Conservation (phyloP, 306 rosid species). For the Albizia julibrissin region DNA sequence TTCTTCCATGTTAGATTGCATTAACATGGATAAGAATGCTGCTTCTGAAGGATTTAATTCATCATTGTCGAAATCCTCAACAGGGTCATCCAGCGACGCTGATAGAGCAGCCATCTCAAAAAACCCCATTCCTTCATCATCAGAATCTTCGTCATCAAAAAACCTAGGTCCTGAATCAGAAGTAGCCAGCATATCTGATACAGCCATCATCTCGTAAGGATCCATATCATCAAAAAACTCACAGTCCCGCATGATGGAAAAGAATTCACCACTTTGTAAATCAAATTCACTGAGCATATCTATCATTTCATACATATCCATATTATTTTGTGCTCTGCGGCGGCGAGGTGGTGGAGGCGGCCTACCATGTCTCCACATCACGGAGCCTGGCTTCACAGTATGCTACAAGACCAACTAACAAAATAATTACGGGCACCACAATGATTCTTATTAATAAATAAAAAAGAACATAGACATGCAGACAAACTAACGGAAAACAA, state of each 20-base stretch:
- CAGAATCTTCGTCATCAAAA: constrained; percentile 38
- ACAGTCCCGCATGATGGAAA: not conserved
- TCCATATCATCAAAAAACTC: constrained; percentile 34
- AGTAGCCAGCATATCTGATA: constrained; percentile 29
- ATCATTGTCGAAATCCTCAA: constrained; percentile 34
- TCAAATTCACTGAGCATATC: constrained; percentile 46
- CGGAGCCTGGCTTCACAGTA: constrained; percentile 49
- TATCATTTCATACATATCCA: constrained; percentile 36
- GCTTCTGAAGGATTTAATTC: constrained; percentile 38
- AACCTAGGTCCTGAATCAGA: constrained; percentile 33
- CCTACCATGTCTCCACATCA: constrained; percentile 37
- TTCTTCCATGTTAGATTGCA: constrained; percentile 43
- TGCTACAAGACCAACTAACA: constrained; percentile 42
- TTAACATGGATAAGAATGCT: constrained; percentile 40
- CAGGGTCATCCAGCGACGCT: constrained; percentile 24
- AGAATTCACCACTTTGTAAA: constrained; percentile 35
- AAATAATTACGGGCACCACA: not conserved
- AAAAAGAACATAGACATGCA: not conserved
- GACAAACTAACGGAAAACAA: not conserved
- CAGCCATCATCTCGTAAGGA: constrained; percentile 36
- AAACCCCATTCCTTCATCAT: constrained; percentile 21
- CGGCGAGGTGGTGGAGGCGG: constrained; percentile 45
- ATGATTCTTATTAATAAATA: not conserved
- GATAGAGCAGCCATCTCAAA: constrained; percentile 39
- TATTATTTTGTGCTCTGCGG: constrained; percentile 20